Conservation (phyloP, 2,329 filamentous ascomycete genomes). For the Claviceps sp. region DNA sequence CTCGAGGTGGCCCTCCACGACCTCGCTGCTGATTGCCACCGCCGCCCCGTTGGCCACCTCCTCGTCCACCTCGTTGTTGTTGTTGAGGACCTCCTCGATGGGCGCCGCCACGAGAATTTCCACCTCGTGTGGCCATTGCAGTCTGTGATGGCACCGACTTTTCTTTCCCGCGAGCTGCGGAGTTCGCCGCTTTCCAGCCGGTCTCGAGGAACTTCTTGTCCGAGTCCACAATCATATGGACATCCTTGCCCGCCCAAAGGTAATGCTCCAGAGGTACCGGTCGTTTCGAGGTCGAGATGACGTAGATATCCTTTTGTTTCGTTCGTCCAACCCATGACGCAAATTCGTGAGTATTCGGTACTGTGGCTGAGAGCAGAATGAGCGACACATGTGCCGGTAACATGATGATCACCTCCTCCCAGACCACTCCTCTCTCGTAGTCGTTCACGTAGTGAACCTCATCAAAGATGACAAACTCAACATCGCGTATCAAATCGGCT, state of each 20-base stretch:
- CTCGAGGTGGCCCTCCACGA: slow-evolving; percentile 38
- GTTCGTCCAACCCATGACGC: slow-evolving; percentile 96
- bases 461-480: slow-evolving; percentile 98
- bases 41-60: slow-evolving; percentile 27
- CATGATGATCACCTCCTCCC: slow-evolving; percentile 99
- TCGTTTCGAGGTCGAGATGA: slow-evolving; percentile 92
- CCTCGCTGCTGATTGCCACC: slow-evolving; percentile 41
- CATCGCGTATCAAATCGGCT: slow-evolving; percentile 88
- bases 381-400: slow-evolving; percentile 91
- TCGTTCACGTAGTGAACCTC: slow-evolving; percentile 99
- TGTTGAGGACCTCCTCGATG: slow-evolving; percentile 24
- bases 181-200: slow-evolving; percentile 90
- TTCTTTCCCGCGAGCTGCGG: slow-evolving; percentile 67
- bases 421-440: slow-evolving; percentile 87
- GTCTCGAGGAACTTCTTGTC: slow-evolving; percentile 85
- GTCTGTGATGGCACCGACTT: slow-evolving; percentile 43
- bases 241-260: slow-evolving; percentile 84
- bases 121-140: slow-evolving; percentile 23
- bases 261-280: slow-evolving; percentile 94
- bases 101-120: slow-evolving; percentile 21
- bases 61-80: slow-evolving; percentile 28
- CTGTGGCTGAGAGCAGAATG: slow-evolving; percentile 88
- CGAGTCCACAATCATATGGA: slow-evolving; percentile 86
- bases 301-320: slow-evolving; percentile 97
- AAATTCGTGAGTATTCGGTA: slow-evolving; percentile 95